Percentiles rank a stretch among this genome's conserved stretches.
phyloP scores from a whole-genome alignment of 805 yeast genomes.

The Naumovozyma baii region DNA sequence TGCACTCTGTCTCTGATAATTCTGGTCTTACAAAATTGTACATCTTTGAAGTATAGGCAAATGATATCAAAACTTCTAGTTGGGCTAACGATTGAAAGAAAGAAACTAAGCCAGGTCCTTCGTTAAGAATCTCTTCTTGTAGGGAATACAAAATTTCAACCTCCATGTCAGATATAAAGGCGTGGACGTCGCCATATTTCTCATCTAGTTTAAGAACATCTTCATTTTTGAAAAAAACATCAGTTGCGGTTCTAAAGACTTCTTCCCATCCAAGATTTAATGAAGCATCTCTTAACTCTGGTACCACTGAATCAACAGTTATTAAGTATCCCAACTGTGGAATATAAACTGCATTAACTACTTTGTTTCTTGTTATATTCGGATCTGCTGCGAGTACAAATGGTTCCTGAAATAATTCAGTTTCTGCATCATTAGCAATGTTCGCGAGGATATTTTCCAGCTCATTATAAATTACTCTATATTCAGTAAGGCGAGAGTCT shows the following conservation, averaged over 20 bases:
- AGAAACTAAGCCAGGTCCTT: slow-evolving; percentile 7
- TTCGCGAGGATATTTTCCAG: slow-evolving; percentile 28
- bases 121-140: slow-evolving; percentile 18
- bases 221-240: slow-evolving; percentile 31
- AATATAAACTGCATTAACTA: slow-evolving; percentile 33
- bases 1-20: slow-evolving; percentile 17
- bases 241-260: slow-evolving; percentile 32
- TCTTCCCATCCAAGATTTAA: slow-evolving; percentile 26
- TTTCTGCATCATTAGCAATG: slow-evolving; percentile 11
- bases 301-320: slow-evolving; percentile 15
- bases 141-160: slow-evolving; percentile 33
- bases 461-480: slow-evolving; percentile 19
- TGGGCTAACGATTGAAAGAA: slow-evolving; percentile 26
- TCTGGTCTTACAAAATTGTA: slow-evolving; percentile 29
- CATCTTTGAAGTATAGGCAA: slow-evolving; percentile 27
- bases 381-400: slow-evolving; percentile 11
- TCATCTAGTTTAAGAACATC: slow-evolving; percentile 29
- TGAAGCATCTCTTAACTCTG: slow-evolving; percentile 1
- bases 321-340: slow-evolving; percentile 39
- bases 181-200: slow-evolving; percentile 35
- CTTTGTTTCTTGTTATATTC: slow-evolving; percentile 1
- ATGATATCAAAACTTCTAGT: slow-evolving; percentile 32
- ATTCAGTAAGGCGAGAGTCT: slow-evolving; percentile 23
- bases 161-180: slow-evolving; percentile 33
- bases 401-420: slow-evolving; percentile 2